Evolutionary conservation across 164 flowering plant species (phyloP), one percentile per base, ranked within the genome.

Genomic region (Nelumbo lutea): DNA sequence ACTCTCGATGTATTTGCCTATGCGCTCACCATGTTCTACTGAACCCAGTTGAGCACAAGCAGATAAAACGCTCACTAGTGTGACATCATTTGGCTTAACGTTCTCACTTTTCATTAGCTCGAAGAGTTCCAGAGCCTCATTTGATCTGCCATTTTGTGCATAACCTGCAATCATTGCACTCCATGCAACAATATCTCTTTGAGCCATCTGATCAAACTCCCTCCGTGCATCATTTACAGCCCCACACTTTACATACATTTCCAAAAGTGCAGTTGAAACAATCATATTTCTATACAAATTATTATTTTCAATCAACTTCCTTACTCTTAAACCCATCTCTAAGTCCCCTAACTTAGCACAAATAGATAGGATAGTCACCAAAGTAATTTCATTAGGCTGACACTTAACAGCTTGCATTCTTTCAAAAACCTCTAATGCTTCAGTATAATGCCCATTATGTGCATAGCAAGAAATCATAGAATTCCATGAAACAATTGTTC

Each of bases 171-270:
- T 79, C 88, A 84, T 84, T 64, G 88, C 66, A 79, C 80, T 77
- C 88, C 88, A 82, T 38, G 85, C 63, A 53, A 84, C 83, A 56
- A 81, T 73, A 78, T 84, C 85, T 56, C 76, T 82, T 42, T 44
- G 39, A 53, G 1, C 39, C 85, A 82, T 84, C 55, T 43, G 41
- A 69, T 84, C 84, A 77, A 84, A 84, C 68, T 75, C 81, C 59
- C 15, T 43, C 3, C 82, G 79, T 5, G 85, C 88, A 27, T 79
- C 82, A 74, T 74, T 78, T n/a, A 82, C 78, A 3, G 73, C 78
- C 59, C 84, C 85, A 72, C 87, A 82, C 75, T 82, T 82, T 46
- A 80, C 80, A 75, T 74, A 81, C 88, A 84, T 84, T 67, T 82
- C 85, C 68, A 82, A 50, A 59, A 81, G 72, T 42, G 85, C 85